Percentiles rank a stretch among this genome's conserved stretches.
phyloP scores from a whole-genome alignment of 2,329 filamentous ascomycete species.

The Colletotrichum orbiculare region DNA sequence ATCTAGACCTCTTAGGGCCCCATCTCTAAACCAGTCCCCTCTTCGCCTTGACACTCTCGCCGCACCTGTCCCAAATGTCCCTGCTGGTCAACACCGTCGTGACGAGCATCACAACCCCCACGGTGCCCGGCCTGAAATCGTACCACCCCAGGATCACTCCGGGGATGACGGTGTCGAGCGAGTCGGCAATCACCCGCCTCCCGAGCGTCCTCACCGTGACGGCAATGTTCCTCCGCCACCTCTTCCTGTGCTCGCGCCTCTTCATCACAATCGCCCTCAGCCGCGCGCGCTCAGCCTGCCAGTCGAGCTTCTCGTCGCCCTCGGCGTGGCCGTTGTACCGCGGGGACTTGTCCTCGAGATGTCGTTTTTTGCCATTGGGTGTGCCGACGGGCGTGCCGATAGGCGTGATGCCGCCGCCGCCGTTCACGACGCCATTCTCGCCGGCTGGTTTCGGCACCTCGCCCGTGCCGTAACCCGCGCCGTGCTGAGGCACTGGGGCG shows the following conservation, averaged over 20 bases:
- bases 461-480: slow-evolving; percentile 43
- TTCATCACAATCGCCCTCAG: slow-evolving; percentile 47
- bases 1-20: not conserved
- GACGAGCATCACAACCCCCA: slow-evolving; percentile 69
- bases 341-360: not conserved
- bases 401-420: too few relatives aligned
- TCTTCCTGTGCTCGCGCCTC: slow-evolving; percentile 47
- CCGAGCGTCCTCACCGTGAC: slow-evolving; percentile 49
- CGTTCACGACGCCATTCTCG: slow-evolving; percentile 37
- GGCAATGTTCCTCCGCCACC: slow-evolving; percentile 44
- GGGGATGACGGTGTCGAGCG: slow-evolving; percentile 72
- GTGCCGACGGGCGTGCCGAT: too few relatives aligned
- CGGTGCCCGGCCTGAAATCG: slow-evolving; percentile 57
- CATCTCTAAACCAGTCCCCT: not conserved
- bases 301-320: slow-evolving; percentile 21
- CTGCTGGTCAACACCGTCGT: slow-evolving; percentile 70
- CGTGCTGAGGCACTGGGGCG: slow-evolving; percentile 47
- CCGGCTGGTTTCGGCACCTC: slow-evolving; percentile 33
- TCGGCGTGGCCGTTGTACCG: slow-evolving; percentile 13
- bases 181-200: slow-evolving; percentile 65
- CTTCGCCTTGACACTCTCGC: slow-evolving; percentile 5
- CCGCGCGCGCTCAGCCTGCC: slow-evolving; percentile 49
- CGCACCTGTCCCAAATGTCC: slow-evolving; percentile 70
- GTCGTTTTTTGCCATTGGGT: too few relatives aligned
- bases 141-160: slow-evolving; percentile 71